Percentiles rank a stretch among this genome's conserved stretches.
phyloP scores from a whole-genome alignment of 2,329 filamentous ascomycete genomes.

The Nannizziopsis barbatae region DNA sequence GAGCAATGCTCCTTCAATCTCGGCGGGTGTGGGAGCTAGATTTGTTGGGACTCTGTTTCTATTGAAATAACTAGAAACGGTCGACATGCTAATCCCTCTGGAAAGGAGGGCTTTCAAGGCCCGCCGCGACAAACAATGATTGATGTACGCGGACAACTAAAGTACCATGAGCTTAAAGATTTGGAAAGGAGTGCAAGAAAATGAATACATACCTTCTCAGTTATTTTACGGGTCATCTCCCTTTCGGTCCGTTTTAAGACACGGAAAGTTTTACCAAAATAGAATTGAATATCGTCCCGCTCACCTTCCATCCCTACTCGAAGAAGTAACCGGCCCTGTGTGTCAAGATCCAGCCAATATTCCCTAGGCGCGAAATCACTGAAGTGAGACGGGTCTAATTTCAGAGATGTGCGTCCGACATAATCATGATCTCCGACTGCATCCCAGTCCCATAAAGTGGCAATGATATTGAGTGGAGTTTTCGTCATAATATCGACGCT shows the following conservation, averaged over 20 bases:
- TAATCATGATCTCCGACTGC: constrained; percentile 96
- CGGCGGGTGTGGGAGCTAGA: constrained; percentile 53
- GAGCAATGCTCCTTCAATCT: constrained; percentile 69
- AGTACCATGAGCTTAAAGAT: constrained; percentile 11
- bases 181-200: neutral
- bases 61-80: constrained; percentile 58
- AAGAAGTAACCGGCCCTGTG: constrained; percentile 77
- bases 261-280: constrained; percentile 93
- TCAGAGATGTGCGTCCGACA: constrained; percentile 89
- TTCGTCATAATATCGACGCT: constrained; percentile 91
- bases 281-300: constrained; percentile 94
- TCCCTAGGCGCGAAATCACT: constrained; percentile 90
- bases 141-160: constrained; percentile 85
- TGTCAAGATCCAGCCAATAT: constrained; percentile 96
- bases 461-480: constrained; percentile 84
- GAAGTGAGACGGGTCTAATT: constrained; percentile 96
- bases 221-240: constrained; percentile 96
- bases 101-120: constrained; percentile 65
- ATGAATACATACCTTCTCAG: constrained; percentile 64
- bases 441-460: constrained; percentile 97
- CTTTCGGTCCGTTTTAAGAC: constrained; percentile 90
- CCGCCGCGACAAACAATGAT: constrained; percentile 71
- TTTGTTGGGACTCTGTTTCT: constrained; percentile 40
- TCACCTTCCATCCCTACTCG: constrained; percentile 98
- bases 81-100: constrained; percentile 59